These are phyloP conservation scores for Metschnikowia henanensis DNA, from an alignment of 805 yeast genomes.

Conservation along the genomic window DNA sequence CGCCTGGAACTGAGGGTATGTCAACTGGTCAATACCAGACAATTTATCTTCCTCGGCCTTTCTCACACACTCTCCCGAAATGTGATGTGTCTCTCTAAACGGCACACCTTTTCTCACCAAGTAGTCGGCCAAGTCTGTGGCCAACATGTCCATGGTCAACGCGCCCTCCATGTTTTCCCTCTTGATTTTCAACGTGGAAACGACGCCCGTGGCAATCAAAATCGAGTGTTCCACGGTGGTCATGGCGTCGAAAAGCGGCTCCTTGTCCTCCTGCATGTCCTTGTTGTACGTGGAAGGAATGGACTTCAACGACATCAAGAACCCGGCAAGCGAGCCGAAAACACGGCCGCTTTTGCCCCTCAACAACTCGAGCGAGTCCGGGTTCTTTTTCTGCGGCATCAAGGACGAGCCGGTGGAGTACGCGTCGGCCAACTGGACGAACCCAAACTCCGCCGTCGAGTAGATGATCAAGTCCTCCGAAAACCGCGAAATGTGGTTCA, in stretches of 20 bases:
- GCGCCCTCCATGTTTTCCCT: constrained; percentile 80
- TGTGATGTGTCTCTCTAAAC: constrained; percentile 98
- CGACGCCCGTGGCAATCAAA: constrained; percentile 93
- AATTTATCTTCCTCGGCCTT: constrained; percentile 76
- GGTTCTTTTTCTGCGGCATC: constrained; percentile 99
- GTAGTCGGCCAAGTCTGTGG: constrained; percentile 97
- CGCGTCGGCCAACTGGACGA: constrained; percentile 91
- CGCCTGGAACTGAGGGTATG: constrained; percentile 70
- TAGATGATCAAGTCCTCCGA: constrained; percentile 94
- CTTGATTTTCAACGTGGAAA: constrained; percentile 79
- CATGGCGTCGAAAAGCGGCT: constrained; percentile 92
- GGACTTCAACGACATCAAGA: constrained; percentile 95
- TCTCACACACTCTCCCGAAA: constrained; percentile 96
- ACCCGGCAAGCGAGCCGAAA: constrained; percentile 92
- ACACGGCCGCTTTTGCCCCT: constrained; percentile 98
- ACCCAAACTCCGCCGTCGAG: constrained; percentile 97
- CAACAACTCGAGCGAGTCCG: constrained; percentile 91
- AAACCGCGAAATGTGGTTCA: constrained; percentile 94
- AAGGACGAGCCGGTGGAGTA: constrained; percentile 97
- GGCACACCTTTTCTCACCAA: constrained; percentile 98
- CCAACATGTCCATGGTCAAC: constrained; percentile 98
- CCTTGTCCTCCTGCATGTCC: constrained; percentile 99
- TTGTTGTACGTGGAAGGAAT: constrained; percentile 97
- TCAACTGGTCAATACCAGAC: constrained; percentile 83
- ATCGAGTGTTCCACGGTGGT: constrained; percentile 92